Percentiles rank a stretch among this genome's conserved stretches.
Conservation (phyloP, 306 rosid genomes). For the Prunus mume region DNA sequence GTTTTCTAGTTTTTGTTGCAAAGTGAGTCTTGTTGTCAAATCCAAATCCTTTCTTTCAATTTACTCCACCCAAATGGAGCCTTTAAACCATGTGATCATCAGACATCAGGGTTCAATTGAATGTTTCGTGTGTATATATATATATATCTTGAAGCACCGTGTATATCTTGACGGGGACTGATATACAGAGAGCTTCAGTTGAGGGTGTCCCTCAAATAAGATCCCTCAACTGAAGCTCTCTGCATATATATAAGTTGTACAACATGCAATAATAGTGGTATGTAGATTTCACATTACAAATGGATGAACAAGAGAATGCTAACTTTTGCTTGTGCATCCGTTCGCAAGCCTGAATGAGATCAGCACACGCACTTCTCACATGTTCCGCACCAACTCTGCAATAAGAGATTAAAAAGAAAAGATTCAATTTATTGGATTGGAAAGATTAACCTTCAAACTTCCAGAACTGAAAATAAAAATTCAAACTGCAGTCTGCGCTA, state of each 20-base stretch:
- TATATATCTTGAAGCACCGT: no score
- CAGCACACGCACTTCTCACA: constrained; percentile 41
- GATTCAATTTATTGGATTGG: constrained; percentile 9
- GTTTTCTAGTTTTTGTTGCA: no score
- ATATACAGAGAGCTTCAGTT: no score
- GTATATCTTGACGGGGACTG: no score
- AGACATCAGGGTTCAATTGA: neutral
- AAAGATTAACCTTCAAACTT: neutral
- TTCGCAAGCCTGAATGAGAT: constrained; percentile 47
- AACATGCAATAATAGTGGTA: neutral
- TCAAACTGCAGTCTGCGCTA: no score
- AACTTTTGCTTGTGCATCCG: constrained; percentile 33
- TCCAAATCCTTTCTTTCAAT: no score
- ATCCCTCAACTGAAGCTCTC: no score
- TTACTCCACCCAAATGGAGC: no score
- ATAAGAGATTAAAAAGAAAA: constrained; percentile 14
- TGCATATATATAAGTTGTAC: neutral
- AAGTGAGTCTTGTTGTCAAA: no score
- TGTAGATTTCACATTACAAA: neutral
- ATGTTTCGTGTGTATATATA: neutral
- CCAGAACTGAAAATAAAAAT: no score
- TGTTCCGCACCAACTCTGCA: constrained; percentile 61
- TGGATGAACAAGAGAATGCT: neutral
- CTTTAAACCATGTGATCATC: neutral
- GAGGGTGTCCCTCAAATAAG: no score